Evolutionary conservation across 352 stramenopile species (phyloP).

Genomic region (Globisporangium carolinianum): DNA sequence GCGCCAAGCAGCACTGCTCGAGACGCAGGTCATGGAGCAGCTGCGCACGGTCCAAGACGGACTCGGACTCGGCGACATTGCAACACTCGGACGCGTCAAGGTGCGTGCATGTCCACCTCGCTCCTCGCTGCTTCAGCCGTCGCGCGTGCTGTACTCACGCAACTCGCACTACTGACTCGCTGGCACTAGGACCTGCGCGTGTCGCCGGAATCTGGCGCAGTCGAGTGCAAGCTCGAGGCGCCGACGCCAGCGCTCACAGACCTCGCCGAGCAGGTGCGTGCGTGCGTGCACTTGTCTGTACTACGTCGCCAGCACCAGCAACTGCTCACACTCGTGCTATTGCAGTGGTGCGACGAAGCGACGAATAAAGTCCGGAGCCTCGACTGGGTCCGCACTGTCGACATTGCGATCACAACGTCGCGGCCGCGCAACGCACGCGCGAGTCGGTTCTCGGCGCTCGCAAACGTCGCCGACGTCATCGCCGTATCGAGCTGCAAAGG

Average conservation of each 20-base stretch:
- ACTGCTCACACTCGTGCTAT: background rate
- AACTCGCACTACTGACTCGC: background rate
- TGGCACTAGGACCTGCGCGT: constrained; percentile 46
- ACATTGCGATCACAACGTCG: constrained; percentile 58
- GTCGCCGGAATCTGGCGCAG: constrained; percentile 26
- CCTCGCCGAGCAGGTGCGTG: constrained; percentile 52
- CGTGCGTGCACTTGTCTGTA: background rate
- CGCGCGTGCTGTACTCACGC: too few relatives aligned
- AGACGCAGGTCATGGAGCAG: constrained; percentile 71
- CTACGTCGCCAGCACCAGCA: background rate
- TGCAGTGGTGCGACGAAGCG: constrained; percentile 67
- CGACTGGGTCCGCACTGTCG: constrained; percentile 65
- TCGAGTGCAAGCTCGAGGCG: constrained; percentile 70
- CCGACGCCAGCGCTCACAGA: constrained; percentile 64
- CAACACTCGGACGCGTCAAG: constrained; percentile 74
- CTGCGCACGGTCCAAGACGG: constrained; percentile 64
- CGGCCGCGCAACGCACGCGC: constrained; percentile 62
- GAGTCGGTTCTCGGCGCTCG: constrained; percentile 66
- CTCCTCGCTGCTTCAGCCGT: too few relatives aligned
- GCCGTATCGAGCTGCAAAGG: constrained; percentile 94
- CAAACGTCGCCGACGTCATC: constrained; percentile 84
- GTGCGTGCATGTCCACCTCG: constrained; percentile 14
- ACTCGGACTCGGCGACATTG: constrained; percentile 66
- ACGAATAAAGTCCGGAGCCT: constrained; percentile 39
- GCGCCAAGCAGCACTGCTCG: constrained; percentile 55